phyloP scores from a whole-genome alignment of 495 filamentous ascomycete genomes.

The Neurospora africana region DNA sequence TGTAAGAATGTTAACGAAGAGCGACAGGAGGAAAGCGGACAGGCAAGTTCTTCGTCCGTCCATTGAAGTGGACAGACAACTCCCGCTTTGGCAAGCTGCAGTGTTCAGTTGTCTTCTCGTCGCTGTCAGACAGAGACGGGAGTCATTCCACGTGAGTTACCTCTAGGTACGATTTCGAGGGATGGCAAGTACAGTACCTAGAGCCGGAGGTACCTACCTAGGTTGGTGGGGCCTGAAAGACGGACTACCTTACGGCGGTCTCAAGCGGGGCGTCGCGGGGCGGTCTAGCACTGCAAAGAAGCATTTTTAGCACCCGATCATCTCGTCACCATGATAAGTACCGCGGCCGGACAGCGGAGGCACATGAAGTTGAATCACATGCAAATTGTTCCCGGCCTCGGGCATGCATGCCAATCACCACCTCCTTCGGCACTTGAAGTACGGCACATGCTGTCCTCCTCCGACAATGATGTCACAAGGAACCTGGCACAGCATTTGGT shows the following conservation, averaged over 20 bases:
- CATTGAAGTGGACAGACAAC: background rate
- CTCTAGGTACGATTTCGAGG: background rate
- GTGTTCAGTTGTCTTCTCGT: background rate
- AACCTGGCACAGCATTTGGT: background rate
- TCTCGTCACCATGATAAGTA: background rate
- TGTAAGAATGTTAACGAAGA: background rate
- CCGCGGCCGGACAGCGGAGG: background rate
- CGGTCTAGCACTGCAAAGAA: background rate
- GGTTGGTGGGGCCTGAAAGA: background rate
- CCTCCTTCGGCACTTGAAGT: background rate
- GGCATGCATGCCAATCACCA: background rate
- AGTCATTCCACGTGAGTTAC: background rate
- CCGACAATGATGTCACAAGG: background rate
- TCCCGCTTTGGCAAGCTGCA: background rate
- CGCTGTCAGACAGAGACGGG: background rate
- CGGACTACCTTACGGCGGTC: background rate
- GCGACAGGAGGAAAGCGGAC: background rate
- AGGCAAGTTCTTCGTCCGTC: background rate
- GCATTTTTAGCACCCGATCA: background rate
- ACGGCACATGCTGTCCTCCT: background rate
- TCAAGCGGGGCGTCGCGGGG: background rate
- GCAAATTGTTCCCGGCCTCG: background rate
- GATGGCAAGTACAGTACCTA: background rate
- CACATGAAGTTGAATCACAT: too few species aligned
- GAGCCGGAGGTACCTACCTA: too few species aligned